phyloP scores from a whole-genome alignment of 2,329 filamentous ascomycete genomes.

The Colletotrichum sp. region DNA sequence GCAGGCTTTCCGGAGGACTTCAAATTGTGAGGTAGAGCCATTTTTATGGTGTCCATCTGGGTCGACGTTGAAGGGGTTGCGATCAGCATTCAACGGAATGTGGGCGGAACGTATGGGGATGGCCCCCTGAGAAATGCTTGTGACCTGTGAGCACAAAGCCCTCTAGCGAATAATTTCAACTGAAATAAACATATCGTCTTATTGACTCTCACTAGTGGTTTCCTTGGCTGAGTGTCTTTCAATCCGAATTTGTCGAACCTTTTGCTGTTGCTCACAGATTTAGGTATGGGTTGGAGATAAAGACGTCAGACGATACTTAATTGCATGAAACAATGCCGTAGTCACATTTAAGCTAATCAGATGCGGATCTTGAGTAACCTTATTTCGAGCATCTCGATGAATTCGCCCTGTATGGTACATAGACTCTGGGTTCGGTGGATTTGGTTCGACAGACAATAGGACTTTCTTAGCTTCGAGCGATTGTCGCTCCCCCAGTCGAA shows the following conservation, averaged over 20 bases:
- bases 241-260: neutral
- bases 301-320: neutral
- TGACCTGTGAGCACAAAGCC: neutral
- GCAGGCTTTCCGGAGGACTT: neutral
- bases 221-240: neutral
- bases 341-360: neutral
- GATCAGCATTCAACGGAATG: neutral
- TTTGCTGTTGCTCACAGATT: neutral
- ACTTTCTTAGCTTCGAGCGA: neutral
- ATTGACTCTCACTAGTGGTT: neutral
- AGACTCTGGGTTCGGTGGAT: no score
- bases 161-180: neutral
- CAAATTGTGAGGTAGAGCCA: neutral
- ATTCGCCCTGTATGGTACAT: no score
- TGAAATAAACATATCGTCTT: neutral
- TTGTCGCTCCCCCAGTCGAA: neutral
- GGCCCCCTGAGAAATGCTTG: fast-evolving
- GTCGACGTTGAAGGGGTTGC: fast-evolving
- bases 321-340: neutral
- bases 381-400: fast-evolving
- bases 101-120: neutral
- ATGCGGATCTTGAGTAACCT: fast-evolving
- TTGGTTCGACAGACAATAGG: no score
- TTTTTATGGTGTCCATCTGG: neutral
- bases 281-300: fast-evolving